Evolutionary conservation across 164 flowering plant species (phyloP).

Genomic region (Protea cynaroides): DNA sequence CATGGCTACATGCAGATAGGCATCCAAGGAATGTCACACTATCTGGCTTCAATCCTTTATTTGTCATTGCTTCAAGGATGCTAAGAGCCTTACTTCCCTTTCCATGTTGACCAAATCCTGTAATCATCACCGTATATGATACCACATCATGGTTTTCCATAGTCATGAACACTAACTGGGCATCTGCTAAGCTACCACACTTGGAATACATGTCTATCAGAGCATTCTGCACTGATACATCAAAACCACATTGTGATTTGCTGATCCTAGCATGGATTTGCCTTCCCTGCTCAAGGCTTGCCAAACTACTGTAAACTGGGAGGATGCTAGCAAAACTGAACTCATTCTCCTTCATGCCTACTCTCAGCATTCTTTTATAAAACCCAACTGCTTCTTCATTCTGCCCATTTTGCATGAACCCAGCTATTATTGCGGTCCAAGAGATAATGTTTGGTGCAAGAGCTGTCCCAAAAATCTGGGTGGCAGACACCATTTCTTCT

Average conservation of each 20-base stretch:
- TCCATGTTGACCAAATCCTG: conserved; percentile 37
- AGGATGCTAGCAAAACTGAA: conserved; percentile 30
- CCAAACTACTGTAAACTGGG: conserved; percentile 20
- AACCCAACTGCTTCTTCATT: conserved; percentile 21
- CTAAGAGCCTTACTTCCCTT: conserved; percentile 29
- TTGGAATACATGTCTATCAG: conserved; percentile 33
- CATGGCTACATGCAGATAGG: conserved; percentile 37
- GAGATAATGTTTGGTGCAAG: conserved; percentile 19
- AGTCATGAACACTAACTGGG: conserved; percentile 20
- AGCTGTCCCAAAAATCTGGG: conserved; percentile 11
- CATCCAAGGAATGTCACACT: conserved; percentile 28
- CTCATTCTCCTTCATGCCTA: conserved; percentile 25
- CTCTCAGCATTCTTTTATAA: conserved; percentile 20
- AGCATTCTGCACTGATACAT: conserved; percentile 23
- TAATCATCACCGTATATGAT: conserved; percentile 35
- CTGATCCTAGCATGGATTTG: conserved; percentile 29
- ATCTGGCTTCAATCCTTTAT: conserved; percentile 27
- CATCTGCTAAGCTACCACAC: conserved; percentile 29
- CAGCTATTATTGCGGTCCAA: conserved; percentile 26
- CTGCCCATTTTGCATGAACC: conserved; percentile 25
- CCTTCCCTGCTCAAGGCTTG: conserved; percentile 26
- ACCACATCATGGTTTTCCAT: conserved; percentile 30
- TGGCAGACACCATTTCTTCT: conserved; percentile 17
- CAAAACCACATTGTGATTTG: conserved; percentile 15
- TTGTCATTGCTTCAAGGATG: conserved; percentile 28